Base-by-base conservation (phyloP, 2,329 filamentous ascomycete genomes). In the Xylariaceae sp. region DNA sequence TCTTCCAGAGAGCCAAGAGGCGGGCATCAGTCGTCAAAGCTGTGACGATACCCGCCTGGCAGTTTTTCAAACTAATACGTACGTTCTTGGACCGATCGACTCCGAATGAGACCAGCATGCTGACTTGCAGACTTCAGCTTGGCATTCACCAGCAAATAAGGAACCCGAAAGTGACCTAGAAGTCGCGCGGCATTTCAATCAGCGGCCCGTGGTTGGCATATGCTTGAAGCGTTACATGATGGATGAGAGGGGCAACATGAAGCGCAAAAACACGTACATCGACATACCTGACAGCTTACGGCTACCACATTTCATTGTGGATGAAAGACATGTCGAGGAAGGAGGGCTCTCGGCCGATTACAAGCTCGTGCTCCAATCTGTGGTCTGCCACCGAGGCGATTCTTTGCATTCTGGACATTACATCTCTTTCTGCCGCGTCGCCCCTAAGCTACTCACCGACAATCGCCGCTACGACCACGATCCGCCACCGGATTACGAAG, bases 21-120 rank as follows among this genome's bases (percentile, higher is more conserved):
- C 54, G 68, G 53, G 58, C 65, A 46, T 72, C 70, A 2, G 65
- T 69, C 36, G 68, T 63, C 46, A 94, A 90, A 52, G 89, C 94
- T 49, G 83, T 96, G 11, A 80, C 90, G 38, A 94, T 96, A 66
- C 90, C 90, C 23, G 92, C 92, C 2, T 96, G 89, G 88, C 90
- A 95, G 51, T 94, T 96, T 53, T 96, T 95, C 61, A 87, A 84
- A 51, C 66, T 96, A 17, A 87, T 95, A 49, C 89, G 83, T 88
- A 65, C 62, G 83, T 69, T 49, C 41, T 33, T 33, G n/a, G n/a
- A n/a, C n/a, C n/a, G n/a, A n/a, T n/a, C n/a, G n/a, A n/a, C n/a
- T n/a, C n/a, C n/a, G n/a, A n/a, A n/a, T n/a, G n/a, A n/a, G n/a
- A n/a, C n/a, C n/a, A n/a, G n/a, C n/a, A n/a, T n/a, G n/a, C n/a